Evolutionary conservation across 225 moss, liverwort and hornwort genomes (phyloP).

Genomic region (Polytrichum formosum): DNA sequence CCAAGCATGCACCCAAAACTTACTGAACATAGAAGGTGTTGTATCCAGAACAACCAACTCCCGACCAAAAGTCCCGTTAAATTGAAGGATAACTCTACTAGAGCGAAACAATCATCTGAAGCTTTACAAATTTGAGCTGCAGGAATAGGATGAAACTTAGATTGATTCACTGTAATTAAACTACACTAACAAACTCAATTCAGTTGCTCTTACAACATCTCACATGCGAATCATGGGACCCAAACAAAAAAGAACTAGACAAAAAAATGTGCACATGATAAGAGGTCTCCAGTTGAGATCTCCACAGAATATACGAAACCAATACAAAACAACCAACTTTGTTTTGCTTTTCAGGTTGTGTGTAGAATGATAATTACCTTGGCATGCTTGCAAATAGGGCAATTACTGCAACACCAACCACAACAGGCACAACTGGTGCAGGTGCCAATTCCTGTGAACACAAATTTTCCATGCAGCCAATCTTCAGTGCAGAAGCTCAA

Average conservation of each 20-base stretch:
- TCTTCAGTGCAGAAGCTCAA: too few relatives aligned
- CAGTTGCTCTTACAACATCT: neutral
- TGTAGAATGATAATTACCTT: slow-evolving; percentile 28
- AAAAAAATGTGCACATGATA: neutral
- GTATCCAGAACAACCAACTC: too few relatives aligned
- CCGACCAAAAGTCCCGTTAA: too few relatives aligned
- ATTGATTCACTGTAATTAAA: neutral
- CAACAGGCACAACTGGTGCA: slow-evolving; percentile 78
- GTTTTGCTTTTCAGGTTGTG: neutral
- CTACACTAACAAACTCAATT: neutral
- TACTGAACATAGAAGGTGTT: too few relatives aligned
- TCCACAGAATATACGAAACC: neutral
- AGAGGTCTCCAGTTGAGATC: neutral
- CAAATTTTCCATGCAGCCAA: too few relatives aligned
- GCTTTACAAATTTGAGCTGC: too few relatives aligned
- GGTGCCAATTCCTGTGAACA: slow-evolving; percentile 64
- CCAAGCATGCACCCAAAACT: too few relatives aligned
- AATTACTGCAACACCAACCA: slow-evolving; percentile 71
- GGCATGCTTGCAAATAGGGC: slow-evolving; percentile 69
- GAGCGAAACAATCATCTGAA: too few relatives aligned
- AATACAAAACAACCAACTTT: neutral
- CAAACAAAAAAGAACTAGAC: neutral
- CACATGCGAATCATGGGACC: neutral
- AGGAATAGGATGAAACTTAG: too few relatives aligned
- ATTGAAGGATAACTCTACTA: too few relatives aligned